Percentiles rank a stretch among this genome's conserved stretches.
Evolutionary conservation across 768 basidiomycete species (phyloP).

Genomic region (Filobasidium wieringae): DNA sequence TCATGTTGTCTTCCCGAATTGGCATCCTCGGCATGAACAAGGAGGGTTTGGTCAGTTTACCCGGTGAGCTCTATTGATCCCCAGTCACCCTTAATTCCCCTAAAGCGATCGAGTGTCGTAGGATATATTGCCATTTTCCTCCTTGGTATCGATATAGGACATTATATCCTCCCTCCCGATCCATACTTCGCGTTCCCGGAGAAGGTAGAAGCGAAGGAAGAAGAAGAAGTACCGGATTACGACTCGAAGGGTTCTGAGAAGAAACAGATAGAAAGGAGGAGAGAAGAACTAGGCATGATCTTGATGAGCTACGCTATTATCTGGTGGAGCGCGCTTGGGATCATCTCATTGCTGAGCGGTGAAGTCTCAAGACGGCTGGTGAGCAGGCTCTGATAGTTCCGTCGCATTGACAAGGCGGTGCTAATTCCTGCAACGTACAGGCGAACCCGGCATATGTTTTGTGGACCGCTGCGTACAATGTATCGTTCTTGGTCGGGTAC

Average conservation of each 20-base stretch:
- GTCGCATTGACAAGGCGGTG: background rate
- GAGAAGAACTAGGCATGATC: background rate
- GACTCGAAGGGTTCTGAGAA: background rate
- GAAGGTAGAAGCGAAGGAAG: background rate
- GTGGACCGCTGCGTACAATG: conserved; percentile 83
- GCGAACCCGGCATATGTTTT: conserved; percentile 78
- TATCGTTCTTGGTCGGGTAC: conserved; percentile 69
- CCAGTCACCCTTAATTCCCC: background rate
- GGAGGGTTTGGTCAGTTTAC: conserved; percentile 73
- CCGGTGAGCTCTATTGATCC: conserved; percentile 43
- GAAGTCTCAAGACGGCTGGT: conserved; percentile 56
- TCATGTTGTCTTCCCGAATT: conserved; percentile 54
- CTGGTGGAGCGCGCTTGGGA: conserved; percentile 45
- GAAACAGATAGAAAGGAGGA: background rate
- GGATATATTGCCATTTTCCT: conserved; percentile 87
- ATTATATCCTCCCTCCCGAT: conserved; percentile 59
- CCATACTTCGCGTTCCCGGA: background rate
- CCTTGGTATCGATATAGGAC: conserved; percentile 69
- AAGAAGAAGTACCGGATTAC: conserved; percentile 14
- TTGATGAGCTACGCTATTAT: conserved; percentile 48
- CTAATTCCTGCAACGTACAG: conserved; percentile 39
- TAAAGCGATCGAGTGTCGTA: conserved; percentile 22
- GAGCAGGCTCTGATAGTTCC: conserved; percentile 24
- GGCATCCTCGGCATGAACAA: conserved; percentile 69
- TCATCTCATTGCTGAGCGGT: conserved; percentile 21